phyloP scores from a whole-genome alignment of 1,284 basidiomycete species.

The Fereydounia khargensis region DNA sequence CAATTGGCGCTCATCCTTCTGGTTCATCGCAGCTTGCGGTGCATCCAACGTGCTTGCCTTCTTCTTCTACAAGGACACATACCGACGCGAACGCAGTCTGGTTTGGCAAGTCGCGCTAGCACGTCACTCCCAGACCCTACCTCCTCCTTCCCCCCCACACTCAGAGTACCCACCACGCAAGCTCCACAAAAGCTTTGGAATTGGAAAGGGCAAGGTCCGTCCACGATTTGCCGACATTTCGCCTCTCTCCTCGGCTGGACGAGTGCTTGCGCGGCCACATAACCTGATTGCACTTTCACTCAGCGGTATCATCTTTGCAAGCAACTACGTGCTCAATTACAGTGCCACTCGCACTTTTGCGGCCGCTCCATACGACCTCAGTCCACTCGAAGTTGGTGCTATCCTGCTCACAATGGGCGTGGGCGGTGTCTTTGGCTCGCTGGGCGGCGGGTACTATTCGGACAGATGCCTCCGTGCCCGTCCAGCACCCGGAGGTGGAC shows the following conservation, averaged over 20 bases:
- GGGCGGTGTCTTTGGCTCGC: conserved; percentile 69
- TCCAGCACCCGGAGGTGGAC: conserved; percentile 57
- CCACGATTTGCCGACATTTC: conserved; percentile 12
- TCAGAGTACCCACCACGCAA: not conserved
- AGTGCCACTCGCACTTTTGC: conserved; percentile 11
- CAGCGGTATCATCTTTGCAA: conserved; percentile 6
- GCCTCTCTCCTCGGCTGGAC: conserved; percentile 2
- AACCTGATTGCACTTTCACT: conserved; percentile 7
- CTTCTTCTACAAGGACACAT: conserved; percentile 5
- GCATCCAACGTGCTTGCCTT: conserved; percentile 4
- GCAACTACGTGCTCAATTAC: conserved; percentile 12
- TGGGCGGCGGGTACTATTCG: conserved; percentile 74
- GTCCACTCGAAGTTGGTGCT: conserved; percentile 12
- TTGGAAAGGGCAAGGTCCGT: conserved; percentile 2
- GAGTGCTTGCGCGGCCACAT: conserved; percentile 17
- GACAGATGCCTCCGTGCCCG: conserved; percentile 65
- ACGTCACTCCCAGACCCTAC: not conserved
- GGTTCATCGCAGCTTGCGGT: conserved; percentile 9
- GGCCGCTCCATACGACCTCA: conserved; percentile 8
- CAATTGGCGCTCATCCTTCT: conserved; percentile 3
- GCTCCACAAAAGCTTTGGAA: not conserved
- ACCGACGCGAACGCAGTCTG: conserved; percentile 5
- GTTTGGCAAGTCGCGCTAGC: conserved; percentile 7
- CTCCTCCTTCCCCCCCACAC: no score
- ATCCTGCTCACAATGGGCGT: conserved; percentile 13